phyloP scores from a whole-genome alignment of 1,139 yeast genomes.

The Candida sanyaensis region DNA sequence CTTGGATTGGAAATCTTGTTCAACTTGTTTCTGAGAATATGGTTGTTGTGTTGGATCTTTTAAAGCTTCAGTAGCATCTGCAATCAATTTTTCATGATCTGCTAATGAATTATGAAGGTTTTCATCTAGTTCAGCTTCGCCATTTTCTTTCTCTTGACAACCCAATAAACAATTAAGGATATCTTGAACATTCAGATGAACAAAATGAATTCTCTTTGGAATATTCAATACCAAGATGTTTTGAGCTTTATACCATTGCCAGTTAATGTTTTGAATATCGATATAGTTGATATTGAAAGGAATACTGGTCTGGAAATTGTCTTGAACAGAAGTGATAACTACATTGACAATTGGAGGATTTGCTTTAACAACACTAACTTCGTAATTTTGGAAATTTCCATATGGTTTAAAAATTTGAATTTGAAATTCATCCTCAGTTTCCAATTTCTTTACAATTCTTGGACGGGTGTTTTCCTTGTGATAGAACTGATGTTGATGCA shows the following conservation, averaged over 20 bases:
- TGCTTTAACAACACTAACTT: constrained; percentile 34
- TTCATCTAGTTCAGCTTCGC: not conserved
- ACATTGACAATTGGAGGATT: constrained; percentile 25
- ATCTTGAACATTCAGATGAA: constrained; percentile 15
- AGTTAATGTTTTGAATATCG: constrained; percentile 35
- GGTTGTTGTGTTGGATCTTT: not conserved
- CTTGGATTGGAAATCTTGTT: not conserved
- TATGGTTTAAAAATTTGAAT: constrained; percentile 38
- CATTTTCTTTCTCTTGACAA: not conserved
- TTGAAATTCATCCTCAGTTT: constrained; percentile 38
- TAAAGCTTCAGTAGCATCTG: constrained; percentile 3
- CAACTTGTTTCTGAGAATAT: not conserved
- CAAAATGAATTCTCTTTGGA: constrained; percentile 31
- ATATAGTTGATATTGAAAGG: constrained; percentile 37
- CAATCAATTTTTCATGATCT: constrained; percentile 1
- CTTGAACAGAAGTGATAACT: constrained; percentile 31
- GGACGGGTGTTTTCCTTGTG: constrained; percentile 24
- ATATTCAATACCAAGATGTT: constrained; percentile 42
- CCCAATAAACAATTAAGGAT: constrained; percentile 13
- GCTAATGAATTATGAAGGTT: not conserved
- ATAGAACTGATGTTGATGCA: constrained; percentile 14
- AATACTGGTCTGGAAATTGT: constrained; percentile 34
- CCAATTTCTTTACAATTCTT: constrained; percentile 37
- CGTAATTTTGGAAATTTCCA: constrained; percentile 41
- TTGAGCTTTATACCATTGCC: constrained; percentile 34